Percentiles rank a stretch among this genome's conserved stretches.
Evolutionary conservation across 768 basidiomycete species (phyloP).

Genomic region (Auricularia cornea): DNA sequence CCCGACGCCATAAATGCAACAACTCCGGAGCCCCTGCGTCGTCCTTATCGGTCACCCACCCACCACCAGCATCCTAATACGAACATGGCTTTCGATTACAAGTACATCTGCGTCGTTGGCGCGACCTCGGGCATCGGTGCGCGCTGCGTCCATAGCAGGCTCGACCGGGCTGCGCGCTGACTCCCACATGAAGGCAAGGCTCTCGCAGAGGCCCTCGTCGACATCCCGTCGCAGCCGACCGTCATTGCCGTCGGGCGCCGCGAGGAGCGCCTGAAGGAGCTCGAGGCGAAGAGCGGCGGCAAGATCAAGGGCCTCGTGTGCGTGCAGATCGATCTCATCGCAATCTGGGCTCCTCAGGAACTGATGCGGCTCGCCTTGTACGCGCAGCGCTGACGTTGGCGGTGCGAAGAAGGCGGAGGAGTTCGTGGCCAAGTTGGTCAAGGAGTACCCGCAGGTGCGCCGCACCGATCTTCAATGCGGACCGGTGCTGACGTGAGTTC

Average conservation of each 20-base stretch:
- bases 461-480: not conserved
- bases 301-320: constrained; percentile 30
- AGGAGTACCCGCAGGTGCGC: constrained; percentile 41
- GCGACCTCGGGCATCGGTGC: constrained; percentile 54
- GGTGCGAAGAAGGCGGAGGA: constrained; percentile 30
- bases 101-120: not conserved
- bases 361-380: not conserved
- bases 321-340: no score
- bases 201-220: constrained; percentile 42
- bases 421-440: constrained; percentile 33
- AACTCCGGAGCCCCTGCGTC: no score
- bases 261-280: constrained; percentile 43
- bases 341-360: not conserved
- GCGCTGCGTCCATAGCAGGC: not conserved
- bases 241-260: constrained; percentile 47
- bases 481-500: not conserved
- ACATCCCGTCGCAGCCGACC: constrained; percentile 38
- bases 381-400: constrained; percentile 27
- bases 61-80: no score
- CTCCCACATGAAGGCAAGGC: constrained; percentile 13
- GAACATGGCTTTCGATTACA: not conserved
- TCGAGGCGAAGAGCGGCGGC: constrained; percentile 21
- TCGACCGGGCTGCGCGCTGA: not conserved
- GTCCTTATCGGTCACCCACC: no score
- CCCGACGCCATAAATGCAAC: no score